Conservation (phyloP, 257 asterid genomes). For the Lycium barbarum region DNA sequence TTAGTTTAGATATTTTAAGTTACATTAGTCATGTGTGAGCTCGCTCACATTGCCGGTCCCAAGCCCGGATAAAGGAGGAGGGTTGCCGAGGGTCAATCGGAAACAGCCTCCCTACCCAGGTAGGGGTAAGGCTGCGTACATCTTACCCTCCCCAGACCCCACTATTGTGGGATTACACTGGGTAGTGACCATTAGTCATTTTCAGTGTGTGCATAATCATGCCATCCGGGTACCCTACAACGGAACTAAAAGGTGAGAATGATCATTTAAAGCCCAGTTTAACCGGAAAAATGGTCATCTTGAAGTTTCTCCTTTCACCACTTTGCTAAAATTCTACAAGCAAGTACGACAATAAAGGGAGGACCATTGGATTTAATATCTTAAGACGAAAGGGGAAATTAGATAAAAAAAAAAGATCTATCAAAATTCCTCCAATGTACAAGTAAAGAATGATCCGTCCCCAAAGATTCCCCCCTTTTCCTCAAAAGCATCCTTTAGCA, state of each 20-base stretch:
- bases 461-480: background rate
- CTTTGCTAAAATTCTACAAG: background rate
- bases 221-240: no score
- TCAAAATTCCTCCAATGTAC: conserved; percentile 8
- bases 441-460: background rate
- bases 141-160: no score
- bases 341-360: background rate
- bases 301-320: no score
- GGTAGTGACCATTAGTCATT: background rate
- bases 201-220: no score
- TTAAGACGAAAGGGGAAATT: no score
- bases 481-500: background rate
- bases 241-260: background rate
- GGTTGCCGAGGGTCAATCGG: no score
- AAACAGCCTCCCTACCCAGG: no score
- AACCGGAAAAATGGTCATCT: background rate
- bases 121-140: no score
- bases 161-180: no score
- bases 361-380: background rate
- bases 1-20: background rate
- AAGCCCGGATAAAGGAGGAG: no score
- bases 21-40: background rate
- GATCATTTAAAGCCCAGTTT: background rate
- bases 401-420: background rate
- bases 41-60: no score